phyloP scores from a whole-genome alignment of 2,329 filamentous ascomycete genomes.

The Xylaria sp. region DNA sequence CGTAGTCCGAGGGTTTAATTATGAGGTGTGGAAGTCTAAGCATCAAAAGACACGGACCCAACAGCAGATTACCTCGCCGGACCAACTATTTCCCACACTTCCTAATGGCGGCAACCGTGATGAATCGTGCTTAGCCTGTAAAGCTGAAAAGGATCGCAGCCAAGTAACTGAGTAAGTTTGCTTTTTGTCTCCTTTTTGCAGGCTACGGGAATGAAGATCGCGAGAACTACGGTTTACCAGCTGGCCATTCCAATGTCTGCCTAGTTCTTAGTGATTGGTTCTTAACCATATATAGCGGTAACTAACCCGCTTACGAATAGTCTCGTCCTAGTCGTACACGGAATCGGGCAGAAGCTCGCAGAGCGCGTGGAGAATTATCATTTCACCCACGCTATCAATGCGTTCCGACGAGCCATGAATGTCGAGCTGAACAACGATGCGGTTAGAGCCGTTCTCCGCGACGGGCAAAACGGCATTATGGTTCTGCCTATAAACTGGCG shows the following conservation, averaged over 20 bases:
- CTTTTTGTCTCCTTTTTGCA: not conserved
- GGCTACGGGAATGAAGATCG: not conserved
- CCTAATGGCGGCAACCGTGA: conserved; percentile 36
- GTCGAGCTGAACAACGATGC: conserved; percentile 79
- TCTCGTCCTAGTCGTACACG: conserved; percentile 89
- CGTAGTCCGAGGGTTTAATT: conserved; percentile 90
- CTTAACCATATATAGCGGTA: not conserved
- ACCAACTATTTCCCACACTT: conserved; percentile 47
- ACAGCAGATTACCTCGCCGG: conserved; percentile 44
- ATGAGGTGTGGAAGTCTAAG: conserved; percentile 77
- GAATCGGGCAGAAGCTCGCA: conserved; percentile 95
- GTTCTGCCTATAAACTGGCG: conserved; percentile 95
- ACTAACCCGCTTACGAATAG: conserved; percentile 23
- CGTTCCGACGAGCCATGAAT: conserved; percentile 86
- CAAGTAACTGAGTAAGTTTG: conserved; percentile 74
- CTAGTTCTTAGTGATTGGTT: not conserved
- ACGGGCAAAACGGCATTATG: conserved; percentile 90
- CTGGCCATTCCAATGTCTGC: not conserved
- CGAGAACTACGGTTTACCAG: not conserved
- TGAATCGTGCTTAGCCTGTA: conserved; percentile 66
- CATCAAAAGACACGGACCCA: conserved; percentile 62
- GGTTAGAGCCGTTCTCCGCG: conserved; percentile 79
- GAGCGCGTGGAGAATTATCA: conserved; percentile 96
- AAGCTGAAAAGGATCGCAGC: conserved; percentile 70
- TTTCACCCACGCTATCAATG: conserved; percentile 95